Percentiles rank a stretch among this genome's conserved stretches.
phyloP scores from a whole-genome alignment of 306 rosid genomes.

The Comarum palustre region DNA sequence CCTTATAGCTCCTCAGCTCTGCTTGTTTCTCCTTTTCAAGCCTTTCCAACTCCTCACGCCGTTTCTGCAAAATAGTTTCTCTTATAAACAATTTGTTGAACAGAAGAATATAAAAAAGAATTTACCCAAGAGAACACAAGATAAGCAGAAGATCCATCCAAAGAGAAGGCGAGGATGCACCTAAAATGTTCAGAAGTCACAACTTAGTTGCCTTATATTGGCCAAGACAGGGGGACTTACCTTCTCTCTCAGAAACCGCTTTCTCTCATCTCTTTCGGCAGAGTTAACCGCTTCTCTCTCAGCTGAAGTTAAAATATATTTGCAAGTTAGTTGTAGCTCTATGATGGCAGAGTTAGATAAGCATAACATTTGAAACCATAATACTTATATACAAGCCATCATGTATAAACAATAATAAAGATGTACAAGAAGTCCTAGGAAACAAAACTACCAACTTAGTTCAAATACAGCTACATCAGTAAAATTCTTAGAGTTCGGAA shows the following conservation, averaged over 20 bases:
- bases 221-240: slow-evolving; percentile 36
- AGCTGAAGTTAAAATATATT: slow-evolving; percentile 46
- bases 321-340: background rate
- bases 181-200: background rate
- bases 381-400: background rate
- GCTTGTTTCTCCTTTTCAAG: slow-evolving; percentile 85
- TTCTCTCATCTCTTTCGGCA: slow-evolving; percentile 93
- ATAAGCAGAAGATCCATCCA: background rate
- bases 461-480: background rate
- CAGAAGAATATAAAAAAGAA: background rate
- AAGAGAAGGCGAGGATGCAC: background rate
- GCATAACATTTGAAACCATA: slow-evolving; percentile 1
- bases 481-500: background rate
- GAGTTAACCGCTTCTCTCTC: slow-evolving; percentile 92
- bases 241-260: slow-evolving; percentile 71
- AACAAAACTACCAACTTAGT: background rate
- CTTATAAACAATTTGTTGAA: background rate
- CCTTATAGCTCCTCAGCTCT: slow-evolving; percentile 90
- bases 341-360: background rate
- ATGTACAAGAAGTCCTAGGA: background rate
- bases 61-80: slow-evolving; percentile 53
- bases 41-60: slow-evolving; percentile 84
- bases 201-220: background rate
- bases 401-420: background rate
- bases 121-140: background rate